Evolutionary conservation across 768 basidiomycete genomes (phyloP), one percentile per base, ranked within the genome.

Genomic region (Suillus bovinus): DNA sequence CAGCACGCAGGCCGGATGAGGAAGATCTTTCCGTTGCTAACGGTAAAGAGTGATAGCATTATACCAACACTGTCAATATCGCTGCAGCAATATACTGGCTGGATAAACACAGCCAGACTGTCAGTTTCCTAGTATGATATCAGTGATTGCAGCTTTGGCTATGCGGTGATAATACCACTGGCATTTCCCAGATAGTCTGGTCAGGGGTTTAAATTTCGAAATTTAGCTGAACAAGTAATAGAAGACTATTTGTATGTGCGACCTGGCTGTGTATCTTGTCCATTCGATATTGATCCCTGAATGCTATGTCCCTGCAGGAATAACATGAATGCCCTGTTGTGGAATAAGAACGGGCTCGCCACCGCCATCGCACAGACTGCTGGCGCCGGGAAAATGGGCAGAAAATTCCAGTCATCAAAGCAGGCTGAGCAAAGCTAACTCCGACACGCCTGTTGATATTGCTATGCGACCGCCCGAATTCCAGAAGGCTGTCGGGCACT

Each of bases 1-100:
- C 86, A 57, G 87, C 83, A 9, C 72, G 84, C 54, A 79, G 87
- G 62, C 69, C 79, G 56, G 86, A 88, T 58, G 89, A 88, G 73
- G 77, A 79, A 33, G 67, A 59, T 20, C 54, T 57, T 6, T 20
- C 20, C 16, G 1, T 17, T 38, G 8, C 5, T 34, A 39, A 33
- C 11, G 20, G 58, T 20, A 55, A 57, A 33, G 4, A 58, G 11
- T 59, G 58, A 59, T 50, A 2, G 27, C 9, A 53, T 22, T 22
- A n/a, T 42, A 9, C 5, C 29, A 2, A 53, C 17, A 4, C 9
- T 59, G 11, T 20, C 8, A 57, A 24, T n/a, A 6, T 59, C 53
- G 13, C 44, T 20, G 54, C 27, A 42, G 58, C 29, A 58, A 53
- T 56, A 22, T 16, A 56, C 46, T 60, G 53, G 24, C n/a, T n/a